Conservation (phyloP, 257 asterid species). For the Primulina tabacum region DNA sequence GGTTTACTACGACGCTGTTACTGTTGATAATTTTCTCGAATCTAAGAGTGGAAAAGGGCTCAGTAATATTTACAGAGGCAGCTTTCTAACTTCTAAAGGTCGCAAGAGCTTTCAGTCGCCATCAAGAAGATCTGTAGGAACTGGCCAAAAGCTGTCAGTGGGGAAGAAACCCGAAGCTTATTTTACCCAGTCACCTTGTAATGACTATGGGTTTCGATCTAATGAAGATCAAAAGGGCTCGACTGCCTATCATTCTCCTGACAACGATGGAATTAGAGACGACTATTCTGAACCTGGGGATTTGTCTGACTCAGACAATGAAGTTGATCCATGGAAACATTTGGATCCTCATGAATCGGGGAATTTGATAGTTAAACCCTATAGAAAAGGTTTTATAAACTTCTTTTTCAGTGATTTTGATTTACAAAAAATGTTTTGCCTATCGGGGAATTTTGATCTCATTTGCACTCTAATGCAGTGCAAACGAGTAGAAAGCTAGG, state of each 20-base stretch:
- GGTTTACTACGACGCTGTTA: conserved; percentile 69
- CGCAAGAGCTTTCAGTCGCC: conserved; percentile 65
- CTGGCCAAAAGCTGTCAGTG: conserved; percentile 43
- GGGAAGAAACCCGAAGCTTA: conserved; percentile 50
- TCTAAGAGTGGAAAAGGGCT: conserved; percentile 46
- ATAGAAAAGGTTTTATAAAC: conserved; percentile 49
- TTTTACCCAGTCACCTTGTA: conserved; percentile 36
- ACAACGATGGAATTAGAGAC: conserved; percentile 41
- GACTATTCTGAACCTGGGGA: conserved; percentile 46
- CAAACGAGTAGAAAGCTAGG: conserved; percentile 43
- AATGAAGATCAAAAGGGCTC: conserved; percentile 35
- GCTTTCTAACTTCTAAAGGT: conserved; percentile 45
- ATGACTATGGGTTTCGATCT: conserved; percentile 37
- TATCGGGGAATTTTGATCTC: conserved; percentile 15
- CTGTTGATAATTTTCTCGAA: conserved; percentile 57
- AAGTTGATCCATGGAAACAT: conserved; percentile 88
- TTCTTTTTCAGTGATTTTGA: conserved; percentile 16
- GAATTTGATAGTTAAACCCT: conserved; percentile 73
- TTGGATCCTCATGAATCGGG: conserved; percentile 93
- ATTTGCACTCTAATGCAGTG: conserved; percentile 50
- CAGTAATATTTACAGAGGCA: conserved; percentile 34
- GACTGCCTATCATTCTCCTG: conserved; percentile 42
- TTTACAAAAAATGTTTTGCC: conserved; percentile 11
- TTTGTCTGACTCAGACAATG: conserved; percentile 49
- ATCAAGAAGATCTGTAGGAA: conserved; percentile 47